A percentile compares a stretch with the other conserved stretches of the same genome.
Evolutionary conservation across 257 asterid genomes (phyloP).

Genomic region (Solanum chilense): DNA sequence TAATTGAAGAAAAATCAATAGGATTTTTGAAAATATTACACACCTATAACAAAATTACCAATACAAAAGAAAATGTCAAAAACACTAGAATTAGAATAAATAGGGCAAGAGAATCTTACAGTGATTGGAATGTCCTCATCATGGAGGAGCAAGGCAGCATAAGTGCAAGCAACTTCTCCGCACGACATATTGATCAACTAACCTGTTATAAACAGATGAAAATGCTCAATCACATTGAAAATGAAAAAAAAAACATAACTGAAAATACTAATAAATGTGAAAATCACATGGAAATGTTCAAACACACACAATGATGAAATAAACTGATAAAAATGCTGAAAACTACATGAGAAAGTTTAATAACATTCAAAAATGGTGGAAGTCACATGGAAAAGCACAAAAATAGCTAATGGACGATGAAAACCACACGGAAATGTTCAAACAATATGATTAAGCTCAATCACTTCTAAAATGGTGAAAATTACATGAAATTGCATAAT

Average conservation of each 20-base stretch:
- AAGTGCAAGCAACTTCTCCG: conserved; percentile 1
- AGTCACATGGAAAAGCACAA: neutral
- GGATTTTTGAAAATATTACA: neutral
- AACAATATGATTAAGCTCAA: neutral
- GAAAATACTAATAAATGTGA: neutral
- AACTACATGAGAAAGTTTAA: neutral
- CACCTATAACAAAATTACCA: neutral
- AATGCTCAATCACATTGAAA: neutral
- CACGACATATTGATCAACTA: neutral
- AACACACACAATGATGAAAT: neutral
- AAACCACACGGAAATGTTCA: neutral
- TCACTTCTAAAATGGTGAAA: neutral
- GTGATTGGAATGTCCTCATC: conserved; percentile 1
- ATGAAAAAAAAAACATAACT: too few species aligned
- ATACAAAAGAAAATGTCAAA: neutral
- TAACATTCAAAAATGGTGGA: neutral
- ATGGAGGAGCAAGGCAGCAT: neutral
- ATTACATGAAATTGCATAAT: neutral
- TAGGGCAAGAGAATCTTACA: neutral
- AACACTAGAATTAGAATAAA: neutral
- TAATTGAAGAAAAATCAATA: neutral
- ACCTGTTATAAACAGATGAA: neutral
- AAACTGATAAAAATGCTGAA: neutral
- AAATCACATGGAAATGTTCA: neutral
- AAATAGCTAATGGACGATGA: too few species aligned